phyloP scores from a whole-genome alignment of 129 eudicot genomes.

The Flaveria brownii region DNA sequence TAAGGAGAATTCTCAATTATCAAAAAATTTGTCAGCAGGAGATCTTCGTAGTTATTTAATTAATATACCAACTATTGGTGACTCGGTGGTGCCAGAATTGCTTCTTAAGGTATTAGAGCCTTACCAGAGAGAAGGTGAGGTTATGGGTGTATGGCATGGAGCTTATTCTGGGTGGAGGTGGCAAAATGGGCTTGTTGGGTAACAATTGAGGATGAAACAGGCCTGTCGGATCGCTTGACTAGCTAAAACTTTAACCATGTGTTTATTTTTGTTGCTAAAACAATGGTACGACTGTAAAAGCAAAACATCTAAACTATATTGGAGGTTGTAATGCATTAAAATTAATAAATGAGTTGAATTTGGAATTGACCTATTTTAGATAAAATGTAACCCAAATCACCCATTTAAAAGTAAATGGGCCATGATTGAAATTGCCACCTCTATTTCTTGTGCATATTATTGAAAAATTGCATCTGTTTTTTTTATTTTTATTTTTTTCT shows the following conservation, averaged over 20 bases:
- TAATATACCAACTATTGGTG: conserved; percentile 76
- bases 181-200: conserved; percentile 13
- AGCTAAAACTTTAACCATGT: neutral
- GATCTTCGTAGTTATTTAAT: conserved; percentile 95
- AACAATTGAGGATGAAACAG: neutral
- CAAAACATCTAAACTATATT: neutral
- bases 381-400: neutral
- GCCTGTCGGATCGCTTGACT: neutral
- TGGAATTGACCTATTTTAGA: neutral
- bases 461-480: conserved; percentile 18
- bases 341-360: neutral
- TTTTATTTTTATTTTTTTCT: conserved; percentile 13
- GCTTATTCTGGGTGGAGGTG: conserved; percentile 6
- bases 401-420: neutral
- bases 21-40: conserved; percentile 54
- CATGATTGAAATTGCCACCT: neutral
- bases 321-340: neutral
- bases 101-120: conserved; percentile 98
- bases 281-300: neutral
- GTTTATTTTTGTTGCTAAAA: neutral
- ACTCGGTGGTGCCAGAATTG: conserved; percentile 91
- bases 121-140: conserved; percentile 82
- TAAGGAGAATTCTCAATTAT: conserved; percentile 36
- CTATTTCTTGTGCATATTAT: conserved; percentile 14
- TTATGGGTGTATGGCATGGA: conserved; percentile 12